Percentiles rank a stretch among this genome's conserved stretches.
These are phyloP conservation scores for Acanthochlamys bracteata DNA, from an alignment of 106 monocot genomes.

Conservation along the genomic window DNA sequence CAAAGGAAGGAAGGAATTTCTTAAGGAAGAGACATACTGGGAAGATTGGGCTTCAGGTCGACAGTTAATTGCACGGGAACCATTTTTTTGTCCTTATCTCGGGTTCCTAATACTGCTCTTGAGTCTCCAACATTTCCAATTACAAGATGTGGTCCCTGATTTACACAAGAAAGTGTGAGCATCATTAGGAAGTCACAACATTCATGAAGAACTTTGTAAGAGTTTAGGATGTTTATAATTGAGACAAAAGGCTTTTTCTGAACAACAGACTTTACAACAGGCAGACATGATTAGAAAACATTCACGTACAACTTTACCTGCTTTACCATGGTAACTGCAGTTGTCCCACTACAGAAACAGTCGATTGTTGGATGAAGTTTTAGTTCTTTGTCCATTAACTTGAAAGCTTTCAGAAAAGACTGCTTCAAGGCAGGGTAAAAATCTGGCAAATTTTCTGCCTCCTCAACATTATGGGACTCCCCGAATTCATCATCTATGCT, in stretches of 20 bases:
- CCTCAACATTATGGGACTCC: slow-evolving; percentile 28
- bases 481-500: slow-evolving; percentile 38
- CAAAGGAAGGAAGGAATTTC: too few relatives aligned
- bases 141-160: slow-evolving; percentile 11
- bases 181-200: slow-evolving; percentile 12
- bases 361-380: slow-evolving; percentile 64
- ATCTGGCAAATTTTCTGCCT: slow-evolving; percentile 59
- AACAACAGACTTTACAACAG: neutral
- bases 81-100: slow-evolving; percentile 28
- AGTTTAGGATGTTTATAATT: neutral
- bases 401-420: slow-evolving; percentile 78
- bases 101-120: slow-evolving; percentile 22
- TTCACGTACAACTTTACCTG: slow-evolving; percentile 34
- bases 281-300: neutral
- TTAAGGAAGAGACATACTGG: slow-evolving; percentile 18
- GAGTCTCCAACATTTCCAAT: slow-evolving; percentile 17
- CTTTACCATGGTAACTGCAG: slow-evolving; percentile 78
- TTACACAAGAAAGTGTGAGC: slow-evolving; percentile 9
- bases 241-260: neutral
- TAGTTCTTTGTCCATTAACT: slow-evolving; percentile 87
- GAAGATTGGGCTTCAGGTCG: slow-evolving; percentile 42
- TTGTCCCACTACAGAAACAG: slow-evolving; percentile 91
- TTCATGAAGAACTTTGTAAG: slow-evolving; percentile 5
- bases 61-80: slow-evolving; percentile 35
- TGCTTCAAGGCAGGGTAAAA: slow-evolving; percentile 47